These are phyloP conservation scores for Pseudogymnoascus sp. DNA, from an alignment of 2,329 filamentous ascomycete genomes.

Conservation along the genomic window DNA sequence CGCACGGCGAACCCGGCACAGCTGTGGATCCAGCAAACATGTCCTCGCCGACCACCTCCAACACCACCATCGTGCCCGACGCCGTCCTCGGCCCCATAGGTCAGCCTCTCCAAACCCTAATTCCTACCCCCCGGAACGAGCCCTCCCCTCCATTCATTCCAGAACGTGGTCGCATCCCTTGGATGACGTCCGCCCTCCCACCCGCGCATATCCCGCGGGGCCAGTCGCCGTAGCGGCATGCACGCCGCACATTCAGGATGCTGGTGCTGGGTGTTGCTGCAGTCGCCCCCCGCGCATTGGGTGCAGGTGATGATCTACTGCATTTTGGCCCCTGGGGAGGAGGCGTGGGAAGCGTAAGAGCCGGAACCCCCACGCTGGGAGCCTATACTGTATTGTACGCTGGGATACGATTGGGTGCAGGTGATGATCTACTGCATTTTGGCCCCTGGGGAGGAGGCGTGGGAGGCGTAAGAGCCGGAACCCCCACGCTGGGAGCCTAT, in stretches of 20 bases:
- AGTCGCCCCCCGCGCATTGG: neutral
- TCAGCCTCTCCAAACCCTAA: constrained; percentile 2
- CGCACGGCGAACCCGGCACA: neutral
- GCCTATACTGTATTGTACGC: neutral
- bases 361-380: neutral
- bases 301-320: neutral
- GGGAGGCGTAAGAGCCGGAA: neutral
- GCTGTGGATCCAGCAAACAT: neutral
- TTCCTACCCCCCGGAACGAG: neutral
- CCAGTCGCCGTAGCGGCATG: neutral
- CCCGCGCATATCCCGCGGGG: neutral
- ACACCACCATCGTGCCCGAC: neutral
- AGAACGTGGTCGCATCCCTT: constrained; percentile 7
- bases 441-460: neutral
- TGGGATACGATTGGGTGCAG: neutral
- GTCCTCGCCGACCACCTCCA: neutral
- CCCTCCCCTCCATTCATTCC: constrained; percentile 7
- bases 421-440: neutral
- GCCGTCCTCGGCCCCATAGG: constrained; percentile 6
- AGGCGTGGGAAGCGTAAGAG: neutral
- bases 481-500: neutral
- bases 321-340: neutral
- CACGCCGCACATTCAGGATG: neutral
- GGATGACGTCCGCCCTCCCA: constrained; percentile 1
- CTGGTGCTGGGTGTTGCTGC: neutral